Percentiles rank a stretch among this genome's conserved stretches.
These are phyloP conservation scores for Stygiomarasmius scandens DNA, from an alignment of 1,284 basidiomycete genomes.

Conservation along the genomic window DNA sequence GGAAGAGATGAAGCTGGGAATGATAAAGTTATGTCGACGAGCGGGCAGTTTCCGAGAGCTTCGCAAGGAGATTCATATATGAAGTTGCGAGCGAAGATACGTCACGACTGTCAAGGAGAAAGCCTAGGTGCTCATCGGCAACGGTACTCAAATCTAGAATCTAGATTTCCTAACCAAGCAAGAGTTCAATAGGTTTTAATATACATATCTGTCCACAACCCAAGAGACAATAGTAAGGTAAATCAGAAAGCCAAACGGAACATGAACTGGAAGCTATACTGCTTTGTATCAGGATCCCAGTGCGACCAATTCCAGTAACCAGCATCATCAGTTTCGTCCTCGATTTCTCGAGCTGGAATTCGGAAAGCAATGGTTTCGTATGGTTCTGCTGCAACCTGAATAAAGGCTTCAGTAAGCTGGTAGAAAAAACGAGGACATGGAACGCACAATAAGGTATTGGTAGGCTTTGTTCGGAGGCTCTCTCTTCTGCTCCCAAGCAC, in stretches of 20 bases:
- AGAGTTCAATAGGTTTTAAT: background rate
- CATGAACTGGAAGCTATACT: slow-evolving; percentile 95
- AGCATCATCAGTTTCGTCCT: slow-evolving; percentile 88
- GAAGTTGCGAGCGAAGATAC: no score
- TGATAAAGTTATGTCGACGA: background rate
- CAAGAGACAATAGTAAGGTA: background rate
- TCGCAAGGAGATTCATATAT: no score
- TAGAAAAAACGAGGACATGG: slow-evolving; percentile 5
- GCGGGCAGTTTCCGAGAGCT: no score
- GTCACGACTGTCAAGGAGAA: no score
- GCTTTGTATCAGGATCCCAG: slow-evolving; percentile 96
- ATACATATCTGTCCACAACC: background rate
- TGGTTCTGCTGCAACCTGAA: slow-evolving; percentile 94
- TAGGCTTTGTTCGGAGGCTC: slow-evolving; percentile 95
- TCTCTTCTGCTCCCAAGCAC: slow-evolving; percentile 95
- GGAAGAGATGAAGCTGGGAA: background rate
- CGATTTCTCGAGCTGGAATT: slow-evolving; percentile 96
- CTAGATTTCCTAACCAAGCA: no score
- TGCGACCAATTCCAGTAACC: slow-evolving; percentile 95
- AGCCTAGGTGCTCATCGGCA: no score
- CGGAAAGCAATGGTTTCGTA: slow-evolving; percentile 99
- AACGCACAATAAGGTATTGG: slow-evolving; percentile 93
- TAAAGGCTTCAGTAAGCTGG: slow-evolving; percentile 16
- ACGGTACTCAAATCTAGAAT: no score
- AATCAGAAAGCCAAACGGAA: slow-evolving; percentile 70